Percentiles rank a stretch among this genome's conserved stretches.
These are phyloP conservation scores for Cercophora samala DNA, from an alignment of 495 filamentous ascomycete species.

Conservation along the genomic window DNA sequence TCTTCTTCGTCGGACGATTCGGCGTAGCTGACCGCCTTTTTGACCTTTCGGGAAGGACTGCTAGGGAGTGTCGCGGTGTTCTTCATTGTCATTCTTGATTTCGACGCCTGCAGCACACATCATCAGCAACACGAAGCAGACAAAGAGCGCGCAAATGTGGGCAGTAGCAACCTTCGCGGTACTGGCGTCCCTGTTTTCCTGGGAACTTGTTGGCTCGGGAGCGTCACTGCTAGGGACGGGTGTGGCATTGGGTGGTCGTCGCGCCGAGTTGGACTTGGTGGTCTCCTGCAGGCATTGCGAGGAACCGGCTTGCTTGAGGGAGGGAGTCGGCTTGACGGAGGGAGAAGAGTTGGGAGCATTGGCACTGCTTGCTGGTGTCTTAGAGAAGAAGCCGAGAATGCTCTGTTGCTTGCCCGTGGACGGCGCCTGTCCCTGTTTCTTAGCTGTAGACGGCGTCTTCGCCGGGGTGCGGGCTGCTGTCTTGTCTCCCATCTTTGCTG, in stretches of 20 bases:
- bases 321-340: slow-evolving; percentile 20
- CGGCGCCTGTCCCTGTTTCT: slow-evolving; percentile 35
- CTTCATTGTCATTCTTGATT: slow-evolving; percentile 32
- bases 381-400: slow-evolving; percentile 85
- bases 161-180: slow-evolving; percentile 38
- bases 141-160: not conserved
- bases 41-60: slow-evolving; percentile 60
- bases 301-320: slow-evolving; percentile 26
- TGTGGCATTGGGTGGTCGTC: slow-evolving; percentile 52
- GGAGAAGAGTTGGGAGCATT: slow-evolving; percentile 34
- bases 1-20: slow-evolving; percentile 63
- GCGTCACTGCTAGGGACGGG: slow-evolving; percentile 82
- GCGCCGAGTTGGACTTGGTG: slow-evolving; percentile 43
- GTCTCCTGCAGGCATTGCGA: slow-evolving; percentile 45
- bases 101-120: slow-evolving; percentile 21
- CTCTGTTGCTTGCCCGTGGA: slow-evolving; percentile 66
- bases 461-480: slow-evolving; percentile 40
- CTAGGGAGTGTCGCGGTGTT: slow-evolving; percentile 35
- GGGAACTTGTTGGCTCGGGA: slow-evolving; percentile 53
- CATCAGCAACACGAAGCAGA: not conserved
- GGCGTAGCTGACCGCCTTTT: slow-evolving; percentile 60
- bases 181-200: slow-evolving; percentile 47
- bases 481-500: slow-evolving; percentile 32
- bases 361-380: slow-evolving; percentile 44
- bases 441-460: slow-evolving; percentile 40